Conservation (phyloP, 768 basidiomycete genomes). For the Lactarius akahatsu region DNA sequence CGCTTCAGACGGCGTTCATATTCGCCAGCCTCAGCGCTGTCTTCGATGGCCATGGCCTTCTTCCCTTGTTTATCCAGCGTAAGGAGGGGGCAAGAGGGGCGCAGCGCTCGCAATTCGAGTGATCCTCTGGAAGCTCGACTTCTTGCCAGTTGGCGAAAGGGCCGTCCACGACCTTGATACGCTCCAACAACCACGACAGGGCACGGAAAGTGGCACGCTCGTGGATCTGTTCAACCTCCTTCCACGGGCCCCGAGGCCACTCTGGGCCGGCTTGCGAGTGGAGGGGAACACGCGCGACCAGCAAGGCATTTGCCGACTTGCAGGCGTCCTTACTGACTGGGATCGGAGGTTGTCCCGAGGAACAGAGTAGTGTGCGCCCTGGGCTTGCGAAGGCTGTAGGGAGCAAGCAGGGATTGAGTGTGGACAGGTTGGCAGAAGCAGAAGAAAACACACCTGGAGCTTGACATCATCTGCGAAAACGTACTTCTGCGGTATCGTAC, state of each 20-base stretch:
- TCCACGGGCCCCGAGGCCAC: conserved; percentile 76
- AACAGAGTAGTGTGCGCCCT: conserved; percentile 63
- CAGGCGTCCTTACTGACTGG: conserved; percentile 62
- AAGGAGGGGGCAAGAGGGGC: conserved; percentile 77
- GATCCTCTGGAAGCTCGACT: conserved; percentile 45
- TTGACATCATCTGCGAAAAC: conserved; percentile 46
- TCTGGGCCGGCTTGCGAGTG: conserved; percentile 66
- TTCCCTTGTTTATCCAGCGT: conserved; percentile 68
- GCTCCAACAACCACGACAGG: conserved; percentile 85
- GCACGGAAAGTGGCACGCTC: conserved; percentile 79
- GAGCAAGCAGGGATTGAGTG: not conserved
- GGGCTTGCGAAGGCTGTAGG: conserved; percentile 31
- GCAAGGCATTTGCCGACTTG: conserved; percentile 69
- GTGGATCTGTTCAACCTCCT: conserved; percentile 81
- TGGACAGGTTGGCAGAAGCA: not conserved
- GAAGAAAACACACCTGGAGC: conserved; percentile 50
- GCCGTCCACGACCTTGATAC: conserved; percentile 72
- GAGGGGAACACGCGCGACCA: conserved; percentile 75
- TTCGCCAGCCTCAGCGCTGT: conserved; percentile 80
- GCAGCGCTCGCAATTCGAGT: conserved; percentile 70
- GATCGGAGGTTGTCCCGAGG: conserved; percentile 56
- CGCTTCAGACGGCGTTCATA: conserved; percentile 87
- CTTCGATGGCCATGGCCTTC: conserved; percentile 69
- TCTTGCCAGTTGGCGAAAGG: conserved; percentile 67
- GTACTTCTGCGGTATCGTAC: conserved; percentile 69